A percentile compares a stretch with the other conserved stretches of the same genome.
phyloP scores from a whole-genome alignment of 108 stramenopile genomes.

The Fistulifera pelliculosa region DNA sequence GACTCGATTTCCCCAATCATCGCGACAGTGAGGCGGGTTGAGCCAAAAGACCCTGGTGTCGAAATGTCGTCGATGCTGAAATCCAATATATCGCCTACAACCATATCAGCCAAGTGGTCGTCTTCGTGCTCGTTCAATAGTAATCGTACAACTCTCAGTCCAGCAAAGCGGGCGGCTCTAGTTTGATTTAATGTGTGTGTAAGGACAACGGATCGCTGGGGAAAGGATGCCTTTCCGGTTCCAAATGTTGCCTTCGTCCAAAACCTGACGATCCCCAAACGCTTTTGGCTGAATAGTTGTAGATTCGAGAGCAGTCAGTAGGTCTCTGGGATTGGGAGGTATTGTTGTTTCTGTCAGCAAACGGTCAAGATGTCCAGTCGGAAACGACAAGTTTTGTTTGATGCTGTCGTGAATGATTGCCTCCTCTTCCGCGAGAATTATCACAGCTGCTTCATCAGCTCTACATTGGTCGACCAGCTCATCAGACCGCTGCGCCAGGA shows the following conservation, averaged over 20 bases:
- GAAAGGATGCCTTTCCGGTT: slow-evolving; percentile 56
- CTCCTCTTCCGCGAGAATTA: slow-evolving; percentile 33
- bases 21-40: slow-evolving; percentile 58
- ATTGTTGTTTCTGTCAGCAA: slow-evolving; percentile 1
- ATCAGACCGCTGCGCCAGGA: slow-evolving; percentile 30
- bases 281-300: slow-evolving; percentile 57
- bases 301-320: slow-evolving; percentile 42
- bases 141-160: slow-evolving; percentile 63
- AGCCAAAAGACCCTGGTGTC: slow-evolving; percentile 79
- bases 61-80: slow-evolving; percentile 61
- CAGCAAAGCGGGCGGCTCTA: slow-evolving; percentile 47
- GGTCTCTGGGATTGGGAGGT: slow-evolving; percentile 55
- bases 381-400: neutral
- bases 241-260: slow-evolving; percentile 39
- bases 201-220: slow-evolving; percentile 56
- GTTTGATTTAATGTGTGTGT: slow-evolving; percentile 32
- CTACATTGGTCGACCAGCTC: slow-evolving; percentile 53
- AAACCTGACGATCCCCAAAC: slow-evolving; percentile 80
- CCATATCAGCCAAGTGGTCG: slow-evolving; percentile 41
- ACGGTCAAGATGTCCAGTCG: slow-evolving; percentile 1
- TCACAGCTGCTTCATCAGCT: slow-evolving; percentile 49
- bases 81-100: slow-evolving; percentile 32
- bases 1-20: slow-evolving; percentile 54
- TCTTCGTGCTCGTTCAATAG: slow-evolving; percentile 10
- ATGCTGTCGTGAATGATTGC: neutral